Percentiles rank a stretch among this genome's conserved stretches.
Evolutionary conservation across 106 monocot genomes (phyloP).

Genomic region (Dendrobium chrysotoxum): DNA sequence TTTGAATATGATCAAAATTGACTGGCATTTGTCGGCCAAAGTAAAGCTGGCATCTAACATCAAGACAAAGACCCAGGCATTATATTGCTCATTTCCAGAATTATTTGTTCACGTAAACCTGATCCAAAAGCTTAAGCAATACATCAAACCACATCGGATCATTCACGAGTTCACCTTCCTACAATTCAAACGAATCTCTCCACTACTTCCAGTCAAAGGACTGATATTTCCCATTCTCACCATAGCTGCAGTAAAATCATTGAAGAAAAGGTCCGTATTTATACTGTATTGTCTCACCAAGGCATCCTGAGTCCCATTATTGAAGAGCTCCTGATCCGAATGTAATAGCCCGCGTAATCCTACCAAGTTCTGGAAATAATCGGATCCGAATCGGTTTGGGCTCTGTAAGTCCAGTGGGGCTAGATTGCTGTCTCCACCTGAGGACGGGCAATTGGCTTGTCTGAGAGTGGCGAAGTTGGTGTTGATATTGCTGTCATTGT

Average conservation of each 20-base stretch:
- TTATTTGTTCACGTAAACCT: no score
- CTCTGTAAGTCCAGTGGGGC: conserved; percentile 21
- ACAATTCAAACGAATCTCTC: conserved; percentile 63
- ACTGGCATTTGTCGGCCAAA: no score
- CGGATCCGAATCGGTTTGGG: conserved; percentile 12
- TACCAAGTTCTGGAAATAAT: conserved; percentile 20
- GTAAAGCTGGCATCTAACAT: no score
- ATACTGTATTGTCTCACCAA: conserved; percentile 16
- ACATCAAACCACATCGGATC: no score
- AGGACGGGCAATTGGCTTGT: conserved; percentile 11
- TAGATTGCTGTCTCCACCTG: conserved; percentile 16
- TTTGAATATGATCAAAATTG: no score
- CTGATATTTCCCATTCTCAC: conserved; percentile 53
- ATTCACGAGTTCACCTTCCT: conserved; percentile 42
- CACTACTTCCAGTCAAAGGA: conserved; percentile 50
- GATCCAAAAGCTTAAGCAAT: no score
- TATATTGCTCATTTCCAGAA: no score
- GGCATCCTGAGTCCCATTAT: conserved; percentile 15
- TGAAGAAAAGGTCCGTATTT: conserved; percentile 2
- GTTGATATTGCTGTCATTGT: conserved; percentile 18
- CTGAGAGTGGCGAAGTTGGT: conserved; percentile 16
- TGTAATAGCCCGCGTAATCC: conserved; percentile 14
- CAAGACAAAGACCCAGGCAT: no score
- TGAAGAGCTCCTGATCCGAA: conserved; percentile 39
- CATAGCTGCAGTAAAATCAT: conserved; percentile 33